Evolutionary conservation across 116 monocot genomes (phyloP), one percentile per base, ranked within the genome.

Genomic region (Phalaenopsis hybrid): DNA sequence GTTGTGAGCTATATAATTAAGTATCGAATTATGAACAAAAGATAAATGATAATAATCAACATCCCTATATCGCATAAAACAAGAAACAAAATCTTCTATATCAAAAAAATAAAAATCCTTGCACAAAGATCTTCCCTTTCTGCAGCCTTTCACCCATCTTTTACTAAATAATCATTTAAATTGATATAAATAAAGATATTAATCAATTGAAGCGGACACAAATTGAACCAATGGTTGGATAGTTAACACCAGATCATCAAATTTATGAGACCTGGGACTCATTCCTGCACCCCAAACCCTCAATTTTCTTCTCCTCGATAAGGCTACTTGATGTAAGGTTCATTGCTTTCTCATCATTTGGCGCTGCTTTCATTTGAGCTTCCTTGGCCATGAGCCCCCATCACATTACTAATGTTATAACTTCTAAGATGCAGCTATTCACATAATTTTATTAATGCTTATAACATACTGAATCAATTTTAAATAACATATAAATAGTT

Each of bases 341-440:
- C 0, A 83, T 88, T 15, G 83, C 76, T 87, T 95, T 92, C 81
- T 92, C 95, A 74, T 92, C 82, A 10, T 21, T 65, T 81, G 87
- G 85, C 5, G 82, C 76, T 4, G 76, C 69, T 86, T 92, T 94
- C 91, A 92, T 95, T 87, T 91, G 95, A n/a, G 88, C 89, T 89
- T 92, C 92, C 88, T 89, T 92, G 12, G 88, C 89, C 88, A 91
- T 96, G 73, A 96, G 86, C 4, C 88, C 92, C 31, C 31, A 31
- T 31, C 31, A 31, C 31, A 31, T 31, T 31, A 31, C 31, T 31
- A 28, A 28, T 28, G 28, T 28, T 28, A 31, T 31, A 31, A 31
- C 31, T 31, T 31, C 31, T 31, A 31, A 31, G 31, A 31, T 31
- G 31, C 31, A 31, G 31, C 31, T 31, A 31, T 31, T 31, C 31